Conservation (phyloP, 1,284 basidiomycete genomes). For the Rhodotorula sp. region DNA sequence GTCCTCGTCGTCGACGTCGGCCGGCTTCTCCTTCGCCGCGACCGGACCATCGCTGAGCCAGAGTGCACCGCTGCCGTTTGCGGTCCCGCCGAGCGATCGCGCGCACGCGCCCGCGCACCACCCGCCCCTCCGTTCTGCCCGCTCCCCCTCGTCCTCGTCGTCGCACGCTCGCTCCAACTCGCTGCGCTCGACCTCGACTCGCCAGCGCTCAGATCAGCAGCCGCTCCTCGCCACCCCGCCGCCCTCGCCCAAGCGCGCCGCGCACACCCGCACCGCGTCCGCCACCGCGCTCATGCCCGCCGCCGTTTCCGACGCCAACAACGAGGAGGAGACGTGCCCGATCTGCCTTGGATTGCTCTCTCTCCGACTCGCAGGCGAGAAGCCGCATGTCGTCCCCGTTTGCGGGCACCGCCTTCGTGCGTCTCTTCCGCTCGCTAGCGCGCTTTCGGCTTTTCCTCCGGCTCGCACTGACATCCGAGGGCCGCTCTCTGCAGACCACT, state of each 20-base stretch:
- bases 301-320: slow-evolving; percentile 54
- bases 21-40: background rate
- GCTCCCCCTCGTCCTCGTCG: background rate
- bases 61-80: background rate
- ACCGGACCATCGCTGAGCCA: background rate
- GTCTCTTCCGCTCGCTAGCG: background rate
- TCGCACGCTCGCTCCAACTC: background rate
- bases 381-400: slow-evolving; percentile 91
- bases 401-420: slow-evolving; percentile 90
- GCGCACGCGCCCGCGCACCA: background rate
- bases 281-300: slow-evolving; percentile 8
- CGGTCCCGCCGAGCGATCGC: no score
- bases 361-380: slow-evolving; percentile 76
- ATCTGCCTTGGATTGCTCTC: slow-evolving; percentile 87
- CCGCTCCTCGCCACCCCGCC: background rate
- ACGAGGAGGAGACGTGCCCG: slow-evolving; percentile 79
- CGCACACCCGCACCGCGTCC: background rate
- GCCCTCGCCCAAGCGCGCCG: background rate
- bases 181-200: background rate
- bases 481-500: slow-evolving; percentile 26
- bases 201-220: background rate
- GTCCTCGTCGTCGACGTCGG: background rate
- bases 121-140: background rate
- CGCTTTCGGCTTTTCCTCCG: background rate
- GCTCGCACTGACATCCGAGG: background rate